Evolutionary conservation across 495 filamentous ascomycete species (phyloP).

Genomic region (Cenococcum geophilum): DNA sequence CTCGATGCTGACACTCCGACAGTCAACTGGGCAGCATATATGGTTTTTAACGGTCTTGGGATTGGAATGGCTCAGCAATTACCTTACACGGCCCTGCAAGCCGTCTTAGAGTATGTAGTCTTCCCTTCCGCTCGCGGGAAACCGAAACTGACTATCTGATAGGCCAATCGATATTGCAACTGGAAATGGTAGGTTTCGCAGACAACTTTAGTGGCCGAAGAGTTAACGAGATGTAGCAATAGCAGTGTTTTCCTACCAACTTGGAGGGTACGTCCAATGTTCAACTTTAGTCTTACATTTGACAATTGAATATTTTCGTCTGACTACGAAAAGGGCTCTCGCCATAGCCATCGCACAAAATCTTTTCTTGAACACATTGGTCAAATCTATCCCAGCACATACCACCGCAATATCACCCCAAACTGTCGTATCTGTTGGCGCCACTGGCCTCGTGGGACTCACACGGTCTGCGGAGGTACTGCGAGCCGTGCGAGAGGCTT

Average conservation of each 20-base stretch:
- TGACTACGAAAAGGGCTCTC: slow-evolving; percentile 27
- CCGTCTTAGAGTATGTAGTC: slow-evolving; percentile 1
- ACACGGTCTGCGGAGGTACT: background rate
- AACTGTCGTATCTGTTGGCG: background rate
- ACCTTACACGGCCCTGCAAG: slow-evolving; percentile 5
- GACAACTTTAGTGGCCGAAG: background rate
- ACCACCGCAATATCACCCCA: background rate
- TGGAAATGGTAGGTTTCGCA: background rate
- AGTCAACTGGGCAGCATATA: background rate
- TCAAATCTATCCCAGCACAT: background rate
- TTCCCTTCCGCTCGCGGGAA: too few relatives aligned
- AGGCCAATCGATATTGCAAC: background rate
- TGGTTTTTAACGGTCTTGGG: slow-evolving; percentile 2
- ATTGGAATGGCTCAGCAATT: slow-evolving; percentile 6
- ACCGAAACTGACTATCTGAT: too few relatives aligned
- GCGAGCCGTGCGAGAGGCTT: background rate
- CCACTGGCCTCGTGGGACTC: background rate
- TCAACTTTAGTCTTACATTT: slow-evolving; percentile 9
- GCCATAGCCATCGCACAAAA: slow-evolving; percentile 29
- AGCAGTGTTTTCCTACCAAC: background rate
- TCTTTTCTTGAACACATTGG: slow-evolving; percentile 29
- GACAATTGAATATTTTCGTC: background rate
- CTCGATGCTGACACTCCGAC: background rate
- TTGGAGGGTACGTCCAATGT: background rate
- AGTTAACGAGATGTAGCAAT: background rate